Conservation (phyloP, 805 yeast genomes). For the Danielia reshetovae region DNA sequence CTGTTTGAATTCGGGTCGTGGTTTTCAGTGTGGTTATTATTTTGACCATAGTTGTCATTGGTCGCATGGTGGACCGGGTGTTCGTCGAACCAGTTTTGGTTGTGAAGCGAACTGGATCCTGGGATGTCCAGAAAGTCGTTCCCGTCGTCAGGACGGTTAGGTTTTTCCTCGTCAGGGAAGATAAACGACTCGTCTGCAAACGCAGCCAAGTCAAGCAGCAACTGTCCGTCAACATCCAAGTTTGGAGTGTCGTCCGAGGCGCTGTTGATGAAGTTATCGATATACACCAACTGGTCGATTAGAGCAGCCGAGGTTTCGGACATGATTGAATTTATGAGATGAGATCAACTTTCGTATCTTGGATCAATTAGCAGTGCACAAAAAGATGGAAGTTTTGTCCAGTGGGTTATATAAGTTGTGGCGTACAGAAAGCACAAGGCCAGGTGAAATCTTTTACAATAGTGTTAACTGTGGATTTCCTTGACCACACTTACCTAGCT, state of each 20-base stretch:
- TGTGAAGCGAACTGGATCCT: background rate
- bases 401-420: too few relatives aligned
- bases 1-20: background rate
- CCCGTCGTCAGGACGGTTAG: slow-evolving; percentile 27
- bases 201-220: slow-evolving; percentile 62
- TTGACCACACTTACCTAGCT: too few relatives aligned
- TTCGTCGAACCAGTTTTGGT: slow-evolving; percentile 1
- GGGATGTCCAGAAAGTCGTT: slow-evolving; percentile 6
- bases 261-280: slow-evolving; percentile 60
- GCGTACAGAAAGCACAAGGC: too few relatives aligned
- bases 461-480: too few relatives aligned
- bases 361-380: too few relatives aligned
- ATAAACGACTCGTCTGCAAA: slow-evolving; percentile 79
- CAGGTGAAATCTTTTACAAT: too few relatives aligned
- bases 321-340: too few relatives aligned
- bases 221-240: slow-evolving; percentile 37
- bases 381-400: too few relatives aligned
- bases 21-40: background rate
- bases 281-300: slow-evolving; percentile 74
- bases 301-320: slow-evolving; percentile 40
- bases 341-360: too few relatives aligned
- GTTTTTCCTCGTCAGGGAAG: slow-evolving; percentile 80
- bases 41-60: slow-evolving; percentile 1
- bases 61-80: background rate
- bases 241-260: slow-evolving; percentile 37